Evolutionary conservation across 1,139 yeast species (phyloP).

Genomic region (Barnettozyma hawaiiensis): DNA sequence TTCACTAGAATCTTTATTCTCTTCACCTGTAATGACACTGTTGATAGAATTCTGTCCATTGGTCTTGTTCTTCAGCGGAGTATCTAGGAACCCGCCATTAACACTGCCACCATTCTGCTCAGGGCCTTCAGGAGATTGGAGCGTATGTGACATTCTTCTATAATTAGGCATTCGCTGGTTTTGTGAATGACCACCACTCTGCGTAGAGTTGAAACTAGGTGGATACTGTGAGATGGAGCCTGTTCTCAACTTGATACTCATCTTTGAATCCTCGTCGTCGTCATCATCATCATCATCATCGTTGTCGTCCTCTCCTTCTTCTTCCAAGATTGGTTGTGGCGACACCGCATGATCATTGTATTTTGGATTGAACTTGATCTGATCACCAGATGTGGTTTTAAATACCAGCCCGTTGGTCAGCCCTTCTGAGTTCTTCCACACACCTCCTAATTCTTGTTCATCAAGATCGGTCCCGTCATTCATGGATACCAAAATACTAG

Average conservation of each 20-base stretch:
- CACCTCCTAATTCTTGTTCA: slow-evolving; percentile 6
- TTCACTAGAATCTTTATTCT: slow-evolving; percentile 5
- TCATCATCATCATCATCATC: slow-evolving; percentile 11
- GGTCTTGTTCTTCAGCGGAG: slow-evolving; percentile 12
- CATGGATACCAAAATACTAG: slow-evolving; percentile 79
- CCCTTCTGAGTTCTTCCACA: background rate
- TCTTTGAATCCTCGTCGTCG: slow-evolving; percentile 10
- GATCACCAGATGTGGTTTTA: background rate
- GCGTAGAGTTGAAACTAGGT: slow-evolving; percentile 22
- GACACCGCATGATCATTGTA: slow-evolving; percentile 13
- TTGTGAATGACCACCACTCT: background rate
- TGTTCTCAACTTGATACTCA: slow-evolving; percentile 24
- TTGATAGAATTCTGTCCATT: slow-evolving; percentile 5
- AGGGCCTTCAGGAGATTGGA: slow-evolving; percentile 10
- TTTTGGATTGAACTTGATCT: slow-evolving; percentile 8
- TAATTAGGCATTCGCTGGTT: slow-evolving; percentile 1
- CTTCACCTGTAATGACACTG: slow-evolving; percentile 9
- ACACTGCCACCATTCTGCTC: background rate
- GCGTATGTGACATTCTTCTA: slow-evolving; percentile 2
- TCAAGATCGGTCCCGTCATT: slow-evolving; percentile 39
- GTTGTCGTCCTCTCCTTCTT: slow-evolving; percentile 10
- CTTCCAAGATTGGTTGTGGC: slow-evolving; percentile 11
- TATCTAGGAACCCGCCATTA: slow-evolving; percentile 22
- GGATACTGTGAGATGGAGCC: slow-evolving; percentile 30
- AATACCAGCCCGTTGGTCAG: slow-evolving; percentile 5